phyloP scores from a whole-genome alignment of 768 basidiomycete species.

The Mycena floridula region DNA sequence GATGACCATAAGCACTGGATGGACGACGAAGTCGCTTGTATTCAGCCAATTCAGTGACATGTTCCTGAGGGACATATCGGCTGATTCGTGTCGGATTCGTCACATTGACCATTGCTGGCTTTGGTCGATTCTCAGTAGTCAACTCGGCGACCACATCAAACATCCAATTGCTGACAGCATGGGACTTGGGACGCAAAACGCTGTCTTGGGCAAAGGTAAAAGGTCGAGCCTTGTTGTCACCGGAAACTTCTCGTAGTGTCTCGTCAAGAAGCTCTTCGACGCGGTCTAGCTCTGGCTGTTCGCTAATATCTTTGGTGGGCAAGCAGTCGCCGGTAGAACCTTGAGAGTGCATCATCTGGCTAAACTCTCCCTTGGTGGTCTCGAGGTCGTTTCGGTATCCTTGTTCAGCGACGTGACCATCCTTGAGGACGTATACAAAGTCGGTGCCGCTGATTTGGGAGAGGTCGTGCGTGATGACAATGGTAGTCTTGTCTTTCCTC shows the following conservation, averaged over 20 bases:
- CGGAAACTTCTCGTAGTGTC: conserved; percentile 41
- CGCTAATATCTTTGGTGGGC: conserved; percentile 29
- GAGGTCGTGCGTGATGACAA: conserved; percentile 95
- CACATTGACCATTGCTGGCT: not conserved
- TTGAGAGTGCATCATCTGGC: conserved; percentile 57
- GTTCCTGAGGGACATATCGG: conserved; percentile 2
- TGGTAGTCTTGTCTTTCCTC: conserved; percentile 76
- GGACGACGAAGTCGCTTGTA: conserved; percentile 25
- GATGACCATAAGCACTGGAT: too few relatives aligned
- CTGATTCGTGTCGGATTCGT: too few relatives aligned
- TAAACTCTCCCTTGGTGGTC: conserved; percentile 57
- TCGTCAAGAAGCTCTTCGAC: conserved; percentile 39
- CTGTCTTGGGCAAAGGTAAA: not conserved
- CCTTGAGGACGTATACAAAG: conserved; percentile 89
- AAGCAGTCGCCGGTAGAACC: conserved; percentile 45
- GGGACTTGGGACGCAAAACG: not conserved
- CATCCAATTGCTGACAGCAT: conserved; percentile 78
- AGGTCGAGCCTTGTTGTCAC: not conserved
- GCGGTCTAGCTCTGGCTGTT: conserved; percentile 13
- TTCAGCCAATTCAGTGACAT: not conserved
- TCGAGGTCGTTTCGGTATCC: conserved; percentile 84
- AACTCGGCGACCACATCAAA: conserved; percentile 71
- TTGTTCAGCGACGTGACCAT: conserved; percentile 77
- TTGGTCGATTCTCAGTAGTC: conserved; percentile 25
- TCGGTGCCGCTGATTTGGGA: conserved; percentile 69